Evolutionary conservation across 805 yeast genomes (phyloP).

Genomic region (Wickerhamomyces xylosicus): DNA sequence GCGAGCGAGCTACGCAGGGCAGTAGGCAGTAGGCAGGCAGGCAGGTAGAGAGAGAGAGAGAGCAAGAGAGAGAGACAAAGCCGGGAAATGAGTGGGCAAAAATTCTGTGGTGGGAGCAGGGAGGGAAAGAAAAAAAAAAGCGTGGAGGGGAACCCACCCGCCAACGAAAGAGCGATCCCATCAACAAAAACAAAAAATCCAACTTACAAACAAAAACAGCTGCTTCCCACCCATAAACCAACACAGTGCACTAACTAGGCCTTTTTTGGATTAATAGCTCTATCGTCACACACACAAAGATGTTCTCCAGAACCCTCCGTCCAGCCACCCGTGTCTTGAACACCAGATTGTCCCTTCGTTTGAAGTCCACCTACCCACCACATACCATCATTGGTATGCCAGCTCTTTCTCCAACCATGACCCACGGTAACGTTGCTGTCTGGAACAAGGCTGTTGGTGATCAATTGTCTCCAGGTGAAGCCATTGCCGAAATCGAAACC

Average conservation of each 20-base stretch:
- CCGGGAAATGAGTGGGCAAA: background rate
- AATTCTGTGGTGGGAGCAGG: background rate
- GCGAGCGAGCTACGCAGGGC: background rate
- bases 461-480: conserved; percentile 80
- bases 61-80: no score
- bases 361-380: conserved; percentile 43
- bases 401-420: conserved; percentile 99
- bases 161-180: background rate
- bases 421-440: conserved; percentile 82
- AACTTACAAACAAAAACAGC: background rate
- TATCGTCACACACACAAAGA: background rate
- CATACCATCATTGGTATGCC: conserved; percentile 96
- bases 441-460: conserved; percentile 94
- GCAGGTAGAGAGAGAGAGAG: background rate
- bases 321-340: conserved; percentile 8
- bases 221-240: background rate
- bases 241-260: background rate
- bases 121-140: background rate
- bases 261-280: background rate
- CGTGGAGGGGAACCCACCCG: background rate
- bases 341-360: conserved; percentile 14
- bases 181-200: background rate
- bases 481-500: conserved; percentile 94
- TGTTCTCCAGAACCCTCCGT: conserved; percentile 9
- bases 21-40: background rate